These are phyloP conservation scores for Anastatica hierochuntica DNA, from an alignment of 345 rosid genomes.

Conservation along the genomic window DNA sequence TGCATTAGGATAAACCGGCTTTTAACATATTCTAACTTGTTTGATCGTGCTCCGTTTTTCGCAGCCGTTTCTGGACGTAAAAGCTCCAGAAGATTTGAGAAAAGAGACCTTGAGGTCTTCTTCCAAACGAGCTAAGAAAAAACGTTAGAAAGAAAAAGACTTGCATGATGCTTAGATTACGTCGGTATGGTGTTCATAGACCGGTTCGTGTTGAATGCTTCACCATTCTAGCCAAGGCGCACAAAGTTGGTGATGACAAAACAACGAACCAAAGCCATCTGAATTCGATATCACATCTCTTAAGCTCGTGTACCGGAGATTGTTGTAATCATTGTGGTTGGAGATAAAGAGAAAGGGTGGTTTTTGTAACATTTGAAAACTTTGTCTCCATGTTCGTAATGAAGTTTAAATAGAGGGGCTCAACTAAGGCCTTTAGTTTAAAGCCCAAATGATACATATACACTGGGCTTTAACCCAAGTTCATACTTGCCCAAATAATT, in stretches of 20 bases:
- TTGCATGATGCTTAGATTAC: conserved; percentile 1
- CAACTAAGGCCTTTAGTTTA: too few species aligned
- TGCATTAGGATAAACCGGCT: background rate
- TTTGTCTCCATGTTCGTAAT: conserved; percentile 19
- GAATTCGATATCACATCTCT: conserved; percentile 27
- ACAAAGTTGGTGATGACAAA: background rate
- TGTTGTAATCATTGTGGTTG: conserved; percentile 16
- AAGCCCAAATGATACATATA: too few species aligned
- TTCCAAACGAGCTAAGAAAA: conserved; percentile 64
- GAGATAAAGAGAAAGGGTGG: conserved; percentile 22
- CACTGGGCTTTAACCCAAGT: too few species aligned
- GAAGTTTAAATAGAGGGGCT: background rate
- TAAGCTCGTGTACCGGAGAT: conserved; percentile 25
- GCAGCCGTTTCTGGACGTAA: conserved; percentile 70
- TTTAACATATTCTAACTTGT: background rate
- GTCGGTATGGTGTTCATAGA: conserved; percentile 11
- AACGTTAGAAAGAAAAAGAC: too few species aligned
- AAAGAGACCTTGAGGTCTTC: conserved; percentile 46
- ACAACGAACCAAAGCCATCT: conserved; percentile 16
- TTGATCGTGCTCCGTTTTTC: background rate
- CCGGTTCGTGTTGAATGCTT: background rate
- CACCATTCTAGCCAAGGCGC: conserved; percentile 20
- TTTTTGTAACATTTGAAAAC: conserved; percentile 28
- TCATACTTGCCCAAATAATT: too few species aligned
- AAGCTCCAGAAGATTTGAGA: conserved; percentile 45